Evolutionary conservation across 2,329 filamentous ascomycete genomes (phyloP).

Genomic region (Colletotrichum lini): DNA sequence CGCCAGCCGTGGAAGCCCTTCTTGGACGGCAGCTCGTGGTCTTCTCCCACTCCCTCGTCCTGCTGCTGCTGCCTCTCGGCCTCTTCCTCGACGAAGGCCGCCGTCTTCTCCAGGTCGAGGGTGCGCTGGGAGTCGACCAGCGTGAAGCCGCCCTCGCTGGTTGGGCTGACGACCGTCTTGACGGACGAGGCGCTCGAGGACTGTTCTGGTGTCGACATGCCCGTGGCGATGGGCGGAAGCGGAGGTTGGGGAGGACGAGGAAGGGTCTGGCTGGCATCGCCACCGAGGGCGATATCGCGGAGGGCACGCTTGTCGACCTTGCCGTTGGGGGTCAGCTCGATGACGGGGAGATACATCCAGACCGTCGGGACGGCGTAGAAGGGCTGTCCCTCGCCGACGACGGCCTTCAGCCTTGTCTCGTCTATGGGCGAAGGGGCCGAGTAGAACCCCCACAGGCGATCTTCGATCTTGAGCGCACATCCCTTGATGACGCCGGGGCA

Average conservation of each 20-base stretch:
- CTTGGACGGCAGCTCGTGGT: conserved; percentile 58
- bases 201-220: conserved; percentile 14
- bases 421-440: conserved; percentile 52
- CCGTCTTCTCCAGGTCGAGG: conserved; percentile 40
- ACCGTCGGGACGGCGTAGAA: conserved; percentile 69
- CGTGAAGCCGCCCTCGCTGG: conserved; percentile 32
- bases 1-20: conserved; percentile 56
- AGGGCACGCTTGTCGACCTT: conserved; percentile 69
- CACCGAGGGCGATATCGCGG: conserved; percentile 48
- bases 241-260: not conserved
- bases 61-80: conserved; percentile 9
- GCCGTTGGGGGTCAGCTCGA: conserved; percentile 69
- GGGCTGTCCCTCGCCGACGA: conserved; percentile 61
- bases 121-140: conserved; percentile 31
- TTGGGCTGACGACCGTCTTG: conserved; percentile 22
- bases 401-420: conserved; percentile 54
- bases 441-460: conserved; percentile 66
- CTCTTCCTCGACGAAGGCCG: conserved; percentile 26
- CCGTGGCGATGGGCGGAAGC: conserved; percentile 1
- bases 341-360: conserved; percentile 58
- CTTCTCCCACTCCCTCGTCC: conserved; percentile 28
- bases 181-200: conserved; percentile 28
- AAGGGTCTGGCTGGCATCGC: not conserved
- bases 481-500: conserved; percentile 63
- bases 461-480: conserved; percentile 62